Percentiles rank a stretch among this genome's conserved stretches.
phyloP scores from a whole-genome alignment of 345 rosid species.

The Eucalyptus viminalis region DNA sequence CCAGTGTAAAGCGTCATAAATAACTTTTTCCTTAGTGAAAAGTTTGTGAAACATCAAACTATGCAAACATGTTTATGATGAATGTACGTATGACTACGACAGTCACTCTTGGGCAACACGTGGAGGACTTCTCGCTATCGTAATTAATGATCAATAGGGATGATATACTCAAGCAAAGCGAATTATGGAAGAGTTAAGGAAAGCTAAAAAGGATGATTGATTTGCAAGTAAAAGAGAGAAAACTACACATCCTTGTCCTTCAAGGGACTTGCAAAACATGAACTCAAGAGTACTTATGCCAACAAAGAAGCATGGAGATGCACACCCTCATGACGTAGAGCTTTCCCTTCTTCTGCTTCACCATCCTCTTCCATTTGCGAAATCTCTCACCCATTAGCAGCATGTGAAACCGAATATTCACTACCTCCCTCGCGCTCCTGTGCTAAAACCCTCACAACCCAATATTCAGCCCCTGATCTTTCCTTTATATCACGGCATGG shows the following conservation, averaged over 20 bases:
- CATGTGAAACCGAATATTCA: neutral
- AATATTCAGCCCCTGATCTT: neutral
- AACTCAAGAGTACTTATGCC: conserved; percentile 11
- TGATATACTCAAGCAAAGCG: neutral
- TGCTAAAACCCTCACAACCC: neutral
- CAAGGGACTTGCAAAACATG: neutral
- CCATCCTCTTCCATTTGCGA: conserved; percentile 22
- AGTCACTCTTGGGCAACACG: neutral
- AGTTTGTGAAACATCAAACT: neutral
- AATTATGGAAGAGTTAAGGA: neutral
- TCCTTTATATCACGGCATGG: neutral
- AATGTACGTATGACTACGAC: neutral
- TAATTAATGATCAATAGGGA: neutral
- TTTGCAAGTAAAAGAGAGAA: neutral
- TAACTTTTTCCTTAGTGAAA: neutral
- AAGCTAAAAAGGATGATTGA: neutral
- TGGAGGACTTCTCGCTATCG: neutral
- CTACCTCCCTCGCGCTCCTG: neutral
- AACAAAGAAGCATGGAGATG: conserved; percentile 24
- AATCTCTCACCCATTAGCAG: neutral
- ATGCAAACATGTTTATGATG: neutral
- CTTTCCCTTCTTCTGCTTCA: conserved; percentile 24
- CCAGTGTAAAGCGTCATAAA: neutral
- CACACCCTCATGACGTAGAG: conserved; percentile 14
- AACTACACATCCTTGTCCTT: neutral